Evolutionary conservation across 1,284 basidiomycete genomes (phyloP), one percentile per base, ranked within the genome.

Genomic region (Vanrija pseudolonga): DNA sequence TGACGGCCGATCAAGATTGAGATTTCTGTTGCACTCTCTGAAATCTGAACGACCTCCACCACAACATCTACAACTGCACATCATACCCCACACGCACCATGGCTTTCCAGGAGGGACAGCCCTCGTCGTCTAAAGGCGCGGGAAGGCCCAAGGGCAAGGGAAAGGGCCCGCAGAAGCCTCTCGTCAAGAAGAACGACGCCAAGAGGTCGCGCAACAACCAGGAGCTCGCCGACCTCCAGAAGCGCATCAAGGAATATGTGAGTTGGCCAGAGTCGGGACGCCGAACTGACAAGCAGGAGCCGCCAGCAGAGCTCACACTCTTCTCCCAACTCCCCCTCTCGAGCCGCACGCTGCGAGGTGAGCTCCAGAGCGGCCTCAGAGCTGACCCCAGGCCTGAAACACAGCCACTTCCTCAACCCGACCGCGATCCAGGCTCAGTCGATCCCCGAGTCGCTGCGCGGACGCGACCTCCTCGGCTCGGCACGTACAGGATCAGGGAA

Each of bases 401-500:
- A 89, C 60, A 84, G 86, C 0, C 90, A 86, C 69, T 96, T 93
- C 68, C 81, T 86, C 32, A 82, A 87, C 20, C 89, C 93, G 81
- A 96, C 93, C 0, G 88, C 91, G 54, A 93, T 89, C 45, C 87
- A 89, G 69, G 74, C 80, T 4, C 78, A 82, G 32, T 82, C 85
- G 24, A 77, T 88, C 32, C 86, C 85, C 2, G 71, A 83, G 4
- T 81, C 85, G 1, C 71, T 89, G 4, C 84, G 83, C 63, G 84
- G 83, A 6, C 82, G 81, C 42, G 87, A 89, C 61, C 81, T 91
- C 6, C 80, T 90, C 3, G 89, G 86, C 6, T 85, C 88, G 0
- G 89, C 89, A 4, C 80, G 84, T 17, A 91, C 89, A 1, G 89
- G 89, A 2, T 88, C 86, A 26, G 89, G 89, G 18, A 91, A 91